A percentile compares a stretch with the other conserved stretches of the same genome.
phyloP scores from a whole-genome alignment of 2,329 filamentous ascomycete species.

The Hypocreales sp. region DNA sequence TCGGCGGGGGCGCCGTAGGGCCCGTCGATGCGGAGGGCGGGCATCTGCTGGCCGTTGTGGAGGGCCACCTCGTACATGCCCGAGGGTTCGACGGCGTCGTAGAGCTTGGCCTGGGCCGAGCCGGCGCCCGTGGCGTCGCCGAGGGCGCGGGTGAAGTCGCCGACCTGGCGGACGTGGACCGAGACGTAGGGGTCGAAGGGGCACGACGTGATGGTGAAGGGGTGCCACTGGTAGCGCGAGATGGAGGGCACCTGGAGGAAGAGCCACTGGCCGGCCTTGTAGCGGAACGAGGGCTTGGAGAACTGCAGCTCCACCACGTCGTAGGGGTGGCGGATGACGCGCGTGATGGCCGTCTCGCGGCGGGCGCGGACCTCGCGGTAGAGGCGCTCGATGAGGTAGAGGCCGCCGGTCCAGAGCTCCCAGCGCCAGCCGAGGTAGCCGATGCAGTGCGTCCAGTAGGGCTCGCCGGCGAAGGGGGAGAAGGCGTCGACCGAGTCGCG shows the following conservation, averaged over 20 bases:
- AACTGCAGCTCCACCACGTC: conserved; percentile 97
- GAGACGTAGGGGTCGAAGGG: conserved; percentile 91
- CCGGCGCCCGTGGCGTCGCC: conserved; percentile 92
- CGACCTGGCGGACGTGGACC: conserved; percentile 88
- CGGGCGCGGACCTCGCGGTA: conserved; percentile 82
- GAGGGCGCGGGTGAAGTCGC: conserved; percentile 89
- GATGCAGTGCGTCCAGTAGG: conserved; percentile 85
- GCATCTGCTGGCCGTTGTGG: conserved; percentile 87
- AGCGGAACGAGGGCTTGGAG: conserved; percentile 87
- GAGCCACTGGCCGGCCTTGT: conserved; percentile 97
- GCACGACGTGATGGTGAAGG: conserved; percentile 97
- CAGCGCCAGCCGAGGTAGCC: conserved; percentile 96
- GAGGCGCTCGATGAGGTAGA: conserved; percentile 78
- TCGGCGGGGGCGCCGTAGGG: conserved; percentile 95
- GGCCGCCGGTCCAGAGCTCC: conserved; percentile 72
- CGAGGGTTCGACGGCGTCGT: conserved; percentile 79
- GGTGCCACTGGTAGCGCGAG: conserved; percentile 89
- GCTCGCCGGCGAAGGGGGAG: conserved; percentile 69
- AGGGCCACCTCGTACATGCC: conserved; percentile 98
- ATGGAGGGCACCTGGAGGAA: conserved; percentile 89
- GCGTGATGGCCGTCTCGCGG: conserved; percentile 75
- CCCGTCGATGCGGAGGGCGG: conserved; percentile 75
- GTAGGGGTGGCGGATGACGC: conserved; percentile 90
- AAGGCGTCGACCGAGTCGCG: conserved; percentile 57
- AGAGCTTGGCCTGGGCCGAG: conserved; percentile 71